A percentile compares a stretch with the other conserved stretches of the same genome.
Conservation (phyloP, 106 monocot genomes). For the Platanthera zijinensis region DNA sequence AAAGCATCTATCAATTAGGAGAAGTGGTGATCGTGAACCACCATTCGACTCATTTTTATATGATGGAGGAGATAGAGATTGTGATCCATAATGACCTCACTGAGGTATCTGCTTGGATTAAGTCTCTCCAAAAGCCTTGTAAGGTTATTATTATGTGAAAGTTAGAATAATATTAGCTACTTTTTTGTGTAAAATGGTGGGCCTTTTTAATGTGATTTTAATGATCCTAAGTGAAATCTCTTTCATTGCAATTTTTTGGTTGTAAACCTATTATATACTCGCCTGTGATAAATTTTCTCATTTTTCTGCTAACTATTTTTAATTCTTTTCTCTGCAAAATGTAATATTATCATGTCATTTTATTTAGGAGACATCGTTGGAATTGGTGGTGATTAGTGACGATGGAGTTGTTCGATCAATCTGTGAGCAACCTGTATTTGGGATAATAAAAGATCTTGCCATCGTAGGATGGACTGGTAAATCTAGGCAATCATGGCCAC, state of each 20-base stretch:
- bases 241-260: background rate
- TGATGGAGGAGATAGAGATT: background rate
- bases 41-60: background rate
- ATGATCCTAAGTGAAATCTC: too few species aligned
- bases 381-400: constrained; percentile 54
- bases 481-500: constrained; percentile 14
- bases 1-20: background rate
- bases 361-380: constrained; percentile 82
- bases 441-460: constrained; percentile 82
- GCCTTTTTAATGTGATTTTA: background rate
- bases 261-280: background rate
- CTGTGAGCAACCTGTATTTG: constrained; percentile 84
- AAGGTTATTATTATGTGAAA: background rate
- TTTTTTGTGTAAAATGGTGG: background rate
- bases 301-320: background rate
- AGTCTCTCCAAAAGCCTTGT: background rate
- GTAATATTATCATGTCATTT: background rate
- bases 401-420: constrained; percentile 76
- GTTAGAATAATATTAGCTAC: background rate
- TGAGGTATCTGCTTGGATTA: background rate
- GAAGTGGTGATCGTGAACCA: background rate
- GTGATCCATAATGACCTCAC: background rate
- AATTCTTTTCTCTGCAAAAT: background rate
- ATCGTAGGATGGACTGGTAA: constrained; percentile 49
- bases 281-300: background rate